Evolutionary conservation across 495 filamentous ascomycete genomes (phyloP).

Genomic region (Aspergillus leporis): DNA sequence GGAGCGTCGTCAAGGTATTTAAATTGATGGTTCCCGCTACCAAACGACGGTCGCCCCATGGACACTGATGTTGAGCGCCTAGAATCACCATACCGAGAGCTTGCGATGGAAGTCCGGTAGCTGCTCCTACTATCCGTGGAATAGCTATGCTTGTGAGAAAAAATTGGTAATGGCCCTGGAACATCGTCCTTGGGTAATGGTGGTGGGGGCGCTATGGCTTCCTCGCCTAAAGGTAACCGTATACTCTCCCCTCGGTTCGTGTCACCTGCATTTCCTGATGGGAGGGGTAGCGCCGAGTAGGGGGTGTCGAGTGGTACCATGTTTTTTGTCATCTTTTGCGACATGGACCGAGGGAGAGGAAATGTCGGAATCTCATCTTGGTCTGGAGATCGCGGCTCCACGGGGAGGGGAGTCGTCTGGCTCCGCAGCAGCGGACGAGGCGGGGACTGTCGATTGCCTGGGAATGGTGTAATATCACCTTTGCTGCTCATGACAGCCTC

Average conservation of each 20-base stretch:
- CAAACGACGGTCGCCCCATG: conserved; percentile 41
- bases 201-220: conserved; percentile 28
- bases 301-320: conserved; percentile 11
- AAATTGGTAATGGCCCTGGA: not conserved
- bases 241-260: conserved; percentile 7
- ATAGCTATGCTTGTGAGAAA: conserved; percentile 29
- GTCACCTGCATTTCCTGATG: conserved; percentile 15
- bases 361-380: conserved; percentile 65
- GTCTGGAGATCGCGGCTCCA: conserved; percentile 43
- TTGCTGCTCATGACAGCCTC: conserved; percentile 62
- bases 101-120: conserved; percentile 45
- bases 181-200: conserved; percentile 29
- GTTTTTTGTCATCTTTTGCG: conserved; percentile 26
- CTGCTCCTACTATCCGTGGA: conserved; percentile 47
- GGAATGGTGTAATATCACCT: conserved; percentile 50
- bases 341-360: conserved; percentile 48
- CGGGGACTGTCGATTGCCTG: conserved; percentile 39
- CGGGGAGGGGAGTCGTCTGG: conserved; percentile 46
- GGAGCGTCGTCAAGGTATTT: conserved; percentile 40
- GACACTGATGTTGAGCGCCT: conserved; percentile 34
- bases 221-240: conserved; percentile 17
- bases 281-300: conserved; percentile 22
- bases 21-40: conserved; percentile 35
- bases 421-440: conserved; percentile 43
- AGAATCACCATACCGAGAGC: conserved; percentile 41